Conservation (phyloP, 1,284 basidiomycete genomes). For the Trichosporon faecale region DNA sequence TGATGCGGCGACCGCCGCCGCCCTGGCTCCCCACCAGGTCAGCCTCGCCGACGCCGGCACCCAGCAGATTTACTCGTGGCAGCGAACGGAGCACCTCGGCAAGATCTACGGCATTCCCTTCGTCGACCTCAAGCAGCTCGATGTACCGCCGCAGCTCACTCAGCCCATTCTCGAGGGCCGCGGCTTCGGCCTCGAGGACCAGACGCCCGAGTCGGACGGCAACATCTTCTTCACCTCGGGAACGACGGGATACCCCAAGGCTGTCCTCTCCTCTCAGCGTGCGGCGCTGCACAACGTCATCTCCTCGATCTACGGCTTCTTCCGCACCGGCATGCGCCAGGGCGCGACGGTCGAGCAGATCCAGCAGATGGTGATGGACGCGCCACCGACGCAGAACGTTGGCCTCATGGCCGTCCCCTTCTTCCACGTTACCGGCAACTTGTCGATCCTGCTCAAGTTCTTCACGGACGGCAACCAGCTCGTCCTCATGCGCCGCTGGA, state of each 20-base stretch:
- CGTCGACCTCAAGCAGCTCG: background rate
- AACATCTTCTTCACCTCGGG: constrained; percentile 42
- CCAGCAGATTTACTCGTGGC: constrained; percentile 16
- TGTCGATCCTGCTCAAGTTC: constrained; percentile 40
- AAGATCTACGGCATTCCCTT: background rate
- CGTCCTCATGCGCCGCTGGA: constrained; percentile 41
- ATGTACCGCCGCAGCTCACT: background rate
- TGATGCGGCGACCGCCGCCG: constrained; percentile 29
- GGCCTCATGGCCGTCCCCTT: constrained; percentile 40
- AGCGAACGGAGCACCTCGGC: constrained; percentile 17
- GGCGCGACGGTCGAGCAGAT: constrained; percentile 30
- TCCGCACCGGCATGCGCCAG: constrained; percentile 16
- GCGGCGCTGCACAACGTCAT: constrained; percentile 14
- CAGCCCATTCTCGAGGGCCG: constrained; percentile 3
- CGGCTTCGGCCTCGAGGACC: constrained; percentile 12
- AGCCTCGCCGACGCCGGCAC: constrained; percentile 1
- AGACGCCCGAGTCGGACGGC: constrained; percentile 42
- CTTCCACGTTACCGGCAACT: constrained; percentile 48
- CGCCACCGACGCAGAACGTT: background rate
- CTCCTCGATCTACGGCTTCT: constrained; percentile 5
- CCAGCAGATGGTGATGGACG: constrained; percentile 6
- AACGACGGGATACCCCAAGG: constrained; percentile 32
- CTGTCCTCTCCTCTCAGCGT: constrained; percentile 44
- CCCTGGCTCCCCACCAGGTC: constrained; percentile 6
- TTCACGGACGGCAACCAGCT: constrained; percentile 42